Evolutionary conservation across 23 red algal genomes (phyloP), one percentile per base, ranked within the genome.

Genomic region (Gracilaria gracilis): DNA sequence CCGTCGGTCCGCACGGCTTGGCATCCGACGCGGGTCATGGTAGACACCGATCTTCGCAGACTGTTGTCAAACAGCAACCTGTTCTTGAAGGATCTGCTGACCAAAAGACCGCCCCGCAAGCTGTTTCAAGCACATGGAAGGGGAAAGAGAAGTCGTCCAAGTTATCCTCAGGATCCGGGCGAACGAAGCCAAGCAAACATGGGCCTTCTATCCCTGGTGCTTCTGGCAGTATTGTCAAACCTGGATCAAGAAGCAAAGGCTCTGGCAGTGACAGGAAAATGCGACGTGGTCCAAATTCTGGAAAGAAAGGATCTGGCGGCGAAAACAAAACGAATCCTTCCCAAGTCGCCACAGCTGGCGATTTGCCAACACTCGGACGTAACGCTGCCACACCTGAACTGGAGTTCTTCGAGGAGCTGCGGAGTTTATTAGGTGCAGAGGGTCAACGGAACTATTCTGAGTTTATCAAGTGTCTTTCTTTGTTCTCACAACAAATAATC

Each of bases 391-490:
- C 53, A 24, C 59, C 58, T 16, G 94, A 95, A 74, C 61, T 95
- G 50, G 75, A 76, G 61, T 96, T 98, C 48, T 98, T 98, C 74
- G 96, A 98, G 19, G 87, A 95, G 65, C 54, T 98, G 27, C 96
- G 96, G 21, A 77, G 75, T 35, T 48, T 84, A 29, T 71, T 98
- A 23, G 95, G 91, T 48, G 46, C 62, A 20, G 71, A 86, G 39
- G 80, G 75, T 66, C 61, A 83, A 42, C 88, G 90, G 53, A 82
- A 82, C 23, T 98, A 95, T 76, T 81, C 80, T 33, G 96, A 98
- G 50, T 98, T 98, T 51, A 98, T 98, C 92, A 98, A 98, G 85
- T 98, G 96, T 89, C 88, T 98, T 35, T 95, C 91, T 2, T 80
- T 98, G 25, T 98, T 92, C 80, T 90, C 87, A 24, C 96, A 95